Percentiles rank a stretch among this genome's conserved stretches.
phyloP scores from a whole-genome alignment of 2,329 filamentous ascomycete species.

The Chaetomium globosum region DNA sequence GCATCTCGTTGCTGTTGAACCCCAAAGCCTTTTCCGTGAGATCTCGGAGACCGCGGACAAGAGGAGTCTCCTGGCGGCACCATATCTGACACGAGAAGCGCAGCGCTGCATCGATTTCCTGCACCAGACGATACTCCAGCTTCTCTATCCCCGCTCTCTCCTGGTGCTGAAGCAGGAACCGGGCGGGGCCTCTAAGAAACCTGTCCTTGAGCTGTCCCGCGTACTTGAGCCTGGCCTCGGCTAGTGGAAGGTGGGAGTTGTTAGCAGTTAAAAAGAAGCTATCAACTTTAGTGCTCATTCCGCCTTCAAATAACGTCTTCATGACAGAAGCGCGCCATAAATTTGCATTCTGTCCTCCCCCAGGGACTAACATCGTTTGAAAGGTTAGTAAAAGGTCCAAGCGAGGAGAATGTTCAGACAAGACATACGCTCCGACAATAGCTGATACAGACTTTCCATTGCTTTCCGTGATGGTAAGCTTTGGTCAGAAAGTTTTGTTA shows the following conservation, averaged over 20 bases:
- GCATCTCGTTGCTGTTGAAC: slow-evolving; percentile 9
- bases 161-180: slow-evolving; percentile 28
- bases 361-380: not conserved
- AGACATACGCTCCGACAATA: slow-evolving; percentile 21
- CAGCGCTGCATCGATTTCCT: slow-evolving; percentile 29
- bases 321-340: slow-evolving; percentile 18
- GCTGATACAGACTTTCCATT: slow-evolving; percentile 24
- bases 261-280: not conserved
- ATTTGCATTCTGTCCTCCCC: not conserved
- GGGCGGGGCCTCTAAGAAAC: slow-evolving; percentile 29
- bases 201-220: slow-evolving; percentile 26
- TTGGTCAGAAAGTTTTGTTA: not conserved
- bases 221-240: slow-evolving; percentile 23
- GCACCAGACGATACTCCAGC: slow-evolving; percentile 21
- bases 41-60: slow-evolving; percentile 13
- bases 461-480: slow-evolving; percentile 16
- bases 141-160: slow-evolving; percentile 26
- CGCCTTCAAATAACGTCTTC: slow-evolving; percentile 18
- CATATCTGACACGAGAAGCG: slow-evolving; percentile 30
- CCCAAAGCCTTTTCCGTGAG: slow-evolving; percentile 8
- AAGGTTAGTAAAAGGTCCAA: not conserved
- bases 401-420: not conserved
- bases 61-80: slow-evolving; percentile 22
- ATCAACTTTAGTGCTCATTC: slow-evolving; percentile 11
- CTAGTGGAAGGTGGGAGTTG: slow-evolving; percentile 1